A percentile compares a stretch with the other conserved stretches of the same genome.
Conservation (phyloP, 495 filamentous ascomycete genomes). For the Neurospora sp. region DNA sequence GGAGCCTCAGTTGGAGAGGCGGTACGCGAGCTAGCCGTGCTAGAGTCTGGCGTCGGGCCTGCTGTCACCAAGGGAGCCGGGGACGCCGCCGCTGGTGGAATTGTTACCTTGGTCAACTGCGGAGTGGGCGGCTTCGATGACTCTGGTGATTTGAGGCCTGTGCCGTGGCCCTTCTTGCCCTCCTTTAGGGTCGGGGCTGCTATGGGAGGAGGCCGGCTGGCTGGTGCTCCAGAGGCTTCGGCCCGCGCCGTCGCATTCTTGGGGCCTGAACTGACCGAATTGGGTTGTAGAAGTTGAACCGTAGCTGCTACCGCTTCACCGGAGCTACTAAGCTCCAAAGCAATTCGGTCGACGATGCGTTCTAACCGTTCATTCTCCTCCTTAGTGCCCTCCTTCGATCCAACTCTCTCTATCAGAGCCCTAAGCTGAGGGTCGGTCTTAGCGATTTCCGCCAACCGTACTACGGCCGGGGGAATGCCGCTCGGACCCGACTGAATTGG, state of each 20-base stretch:
- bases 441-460: neutral
- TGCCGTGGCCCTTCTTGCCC: neutral
- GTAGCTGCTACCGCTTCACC: neutral
- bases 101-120: neutral
- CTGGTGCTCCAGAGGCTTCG: neutral
- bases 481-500: neutral
- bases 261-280: neutral
- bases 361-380: neutral
- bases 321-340: neutral
- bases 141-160: neutral
- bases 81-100: neutral
- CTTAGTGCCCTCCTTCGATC: neutral
- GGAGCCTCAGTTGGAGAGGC: slow-evolving; percentile 4
- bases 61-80: neutral
- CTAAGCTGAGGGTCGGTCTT: neutral
- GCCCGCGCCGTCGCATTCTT: neutral
- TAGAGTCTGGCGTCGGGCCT: slow-evolving; percentile 7
- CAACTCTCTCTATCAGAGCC: neutral
- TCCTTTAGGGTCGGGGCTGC: neutral
- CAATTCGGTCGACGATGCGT: neutral
- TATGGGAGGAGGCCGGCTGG: neutral
- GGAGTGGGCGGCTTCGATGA: slow-evolving; percentile 1
- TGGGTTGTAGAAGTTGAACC: neutral
- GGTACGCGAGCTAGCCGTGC: slow-evolving; percentile 4
- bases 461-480: neutral